Conservation (phyloP, 2,329 filamentous ascomycete species). For the Xylariaceae sp. region DNA sequence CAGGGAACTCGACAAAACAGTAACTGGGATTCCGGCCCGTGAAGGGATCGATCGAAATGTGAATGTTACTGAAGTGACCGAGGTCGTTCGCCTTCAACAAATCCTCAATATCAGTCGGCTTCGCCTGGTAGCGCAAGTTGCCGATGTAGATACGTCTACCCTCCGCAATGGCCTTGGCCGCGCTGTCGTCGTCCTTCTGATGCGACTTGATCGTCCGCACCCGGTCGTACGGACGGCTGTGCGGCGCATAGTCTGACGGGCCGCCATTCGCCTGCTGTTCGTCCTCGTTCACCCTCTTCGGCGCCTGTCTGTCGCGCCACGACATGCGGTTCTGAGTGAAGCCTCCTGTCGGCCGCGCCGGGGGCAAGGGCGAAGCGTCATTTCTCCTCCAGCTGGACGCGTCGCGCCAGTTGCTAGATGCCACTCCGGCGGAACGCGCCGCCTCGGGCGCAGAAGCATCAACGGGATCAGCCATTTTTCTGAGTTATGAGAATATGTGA, state of each 20-base stretch:
- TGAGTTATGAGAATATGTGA: background rate
- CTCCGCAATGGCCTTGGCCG: conserved; percentile 27
- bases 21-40: conserved; percentile 66
- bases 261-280: conserved; percentile 8
- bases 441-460: conserved; percentile 3
- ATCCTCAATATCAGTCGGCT: conserved; percentile 34
- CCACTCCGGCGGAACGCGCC: conserved; percentile 1
- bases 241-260: conserved; percentile 7
- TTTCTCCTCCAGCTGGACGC: conserved; percentile 14
- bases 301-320: conserved; percentile 17
- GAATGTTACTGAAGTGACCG: conserved; percentile 47
- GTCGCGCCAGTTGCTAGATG: conserved; percentile 16
- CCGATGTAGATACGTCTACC: conserved; percentile 56
- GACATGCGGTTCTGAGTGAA: conserved; percentile 9
- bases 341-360: conserved; percentile 7
- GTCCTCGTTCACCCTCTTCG: conserved; percentile 3
- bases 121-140: conserved; percentile 55
- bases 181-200: conserved; percentile 18
- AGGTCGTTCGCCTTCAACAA: conserved; percentile 34
- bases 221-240: conserved; percentile 15
- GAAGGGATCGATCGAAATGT: conserved; percentile 64
- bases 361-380: conserved; percentile 8
- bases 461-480: conserved; percentile 11
- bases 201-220: conserved; percentile 8
- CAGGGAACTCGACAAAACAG: conserved; percentile 65